These are phyloP conservation scores for Hsuehochloa calcarea DNA, from an alignment of 176 grass and related monocot genomes.

Conservation along the genomic window DNA sequence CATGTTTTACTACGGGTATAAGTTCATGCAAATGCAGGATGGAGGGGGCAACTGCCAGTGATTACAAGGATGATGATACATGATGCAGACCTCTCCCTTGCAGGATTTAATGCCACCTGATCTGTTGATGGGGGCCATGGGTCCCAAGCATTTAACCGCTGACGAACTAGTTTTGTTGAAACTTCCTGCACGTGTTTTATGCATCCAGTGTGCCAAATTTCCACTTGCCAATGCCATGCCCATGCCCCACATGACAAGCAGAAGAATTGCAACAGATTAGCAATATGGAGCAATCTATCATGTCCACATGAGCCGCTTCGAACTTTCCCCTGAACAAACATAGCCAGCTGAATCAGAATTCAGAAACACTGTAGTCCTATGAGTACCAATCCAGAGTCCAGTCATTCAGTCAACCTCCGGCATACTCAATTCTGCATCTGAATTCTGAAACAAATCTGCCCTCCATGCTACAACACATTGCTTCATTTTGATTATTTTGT, in stretches of 20 bases:
- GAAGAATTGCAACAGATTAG: neutral
- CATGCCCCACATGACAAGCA: neutral
- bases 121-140: neutral
- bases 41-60: neutral
- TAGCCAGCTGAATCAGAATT: neutral
- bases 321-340: neutral
- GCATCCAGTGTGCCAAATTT: neutral
- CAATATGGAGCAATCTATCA: no score
- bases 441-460: neutral
- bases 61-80: neutral
- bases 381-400: neutral
- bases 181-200: neutral
- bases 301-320: neutral
- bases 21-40: neutral
- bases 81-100: neutral
- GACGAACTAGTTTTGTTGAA: neutral
- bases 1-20: neutral
- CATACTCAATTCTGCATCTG: neutral
- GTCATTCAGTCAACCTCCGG: neutral
- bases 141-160: neutral
- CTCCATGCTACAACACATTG: neutral
- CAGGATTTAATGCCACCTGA: neutral
- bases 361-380: neutral
- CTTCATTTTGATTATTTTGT: slow-evolving; percentile 23
- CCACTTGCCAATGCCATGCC: neutral